Conservation (phyloP, 2,329 filamentous ascomycete genomes). For the Grosmannia huntii region DNA sequence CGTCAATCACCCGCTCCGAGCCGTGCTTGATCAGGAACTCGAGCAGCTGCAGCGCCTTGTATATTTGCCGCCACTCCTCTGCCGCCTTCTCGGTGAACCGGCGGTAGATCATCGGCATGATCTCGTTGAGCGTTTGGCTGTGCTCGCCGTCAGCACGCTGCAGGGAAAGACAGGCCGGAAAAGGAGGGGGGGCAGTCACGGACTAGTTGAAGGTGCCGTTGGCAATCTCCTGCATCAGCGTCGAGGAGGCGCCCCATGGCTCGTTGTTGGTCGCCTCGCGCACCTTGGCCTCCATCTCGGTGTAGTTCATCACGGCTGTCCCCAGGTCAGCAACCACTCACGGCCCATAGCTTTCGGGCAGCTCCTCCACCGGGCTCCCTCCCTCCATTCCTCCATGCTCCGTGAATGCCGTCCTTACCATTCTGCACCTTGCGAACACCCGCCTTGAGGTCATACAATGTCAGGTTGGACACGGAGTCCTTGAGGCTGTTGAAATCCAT, state of each 20-base stretch:
- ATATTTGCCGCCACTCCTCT: constrained; percentile 98
- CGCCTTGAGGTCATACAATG: constrained; percentile 89
- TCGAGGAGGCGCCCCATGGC: constrained; percentile 80
- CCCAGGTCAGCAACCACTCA: not conserved
- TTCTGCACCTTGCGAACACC: constrained; percentile 92
- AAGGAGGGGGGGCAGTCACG: constrained; percentile 23
- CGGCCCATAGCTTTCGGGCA: not conserved
- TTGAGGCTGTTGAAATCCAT: constrained; percentile 85
- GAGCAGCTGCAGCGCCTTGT: constrained; percentile 92
- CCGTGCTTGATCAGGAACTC: constrained; percentile 96
- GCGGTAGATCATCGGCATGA: constrained; percentile 99
- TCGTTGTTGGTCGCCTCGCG: constrained; percentile 98
- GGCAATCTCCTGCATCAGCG: constrained; percentile 93
- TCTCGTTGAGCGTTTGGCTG: constrained; percentile 93
- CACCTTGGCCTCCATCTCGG: constrained; percentile 56
- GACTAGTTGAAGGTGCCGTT: constrained; percentile 97
- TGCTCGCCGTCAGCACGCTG: constrained; percentile 8
- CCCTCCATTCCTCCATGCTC: not conserved
- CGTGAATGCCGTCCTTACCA: constrained; percentile 45
- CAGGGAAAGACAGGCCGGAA: not conserved
- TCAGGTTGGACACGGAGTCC: constrained; percentile 80
- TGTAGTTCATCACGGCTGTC: constrained; percentile 92
- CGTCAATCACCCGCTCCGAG: constrained; percentile 92
- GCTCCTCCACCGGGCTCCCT: not conserved
- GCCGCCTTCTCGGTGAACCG: constrained; percentile 97